Percentiles rank a stretch among this genome's conserved stretches.
Conservation (phyloP, 805 yeast genomes). For the Saccharomyces jurei region DNA sequence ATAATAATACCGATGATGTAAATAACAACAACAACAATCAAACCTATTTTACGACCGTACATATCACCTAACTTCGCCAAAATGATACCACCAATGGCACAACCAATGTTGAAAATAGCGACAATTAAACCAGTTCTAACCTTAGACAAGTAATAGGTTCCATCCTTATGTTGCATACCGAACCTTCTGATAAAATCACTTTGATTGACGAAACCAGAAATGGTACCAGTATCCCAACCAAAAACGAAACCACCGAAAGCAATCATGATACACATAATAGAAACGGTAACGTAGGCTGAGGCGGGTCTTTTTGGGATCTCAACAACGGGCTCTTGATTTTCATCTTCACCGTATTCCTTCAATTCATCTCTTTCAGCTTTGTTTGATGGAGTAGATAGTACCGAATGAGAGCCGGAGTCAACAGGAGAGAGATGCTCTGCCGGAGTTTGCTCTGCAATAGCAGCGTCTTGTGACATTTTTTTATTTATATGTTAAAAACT, state of each 20-base stretch:
- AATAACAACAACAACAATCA: slow-evolving; percentile 48
- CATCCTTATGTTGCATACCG: slow-evolving; percentile 37
- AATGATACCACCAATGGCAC: slow-evolving; percentile 68
- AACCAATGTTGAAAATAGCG: slow-evolving; percentile 60
- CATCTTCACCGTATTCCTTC: slow-evolving; percentile 7
- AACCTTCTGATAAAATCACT: slow-evolving; percentile 45
- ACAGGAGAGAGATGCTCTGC: slow-evolving; percentile 7
- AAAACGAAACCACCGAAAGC: slow-evolving; percentile 67
- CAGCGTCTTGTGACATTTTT: not conserved
- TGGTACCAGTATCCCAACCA: slow-evolving; percentile 76
- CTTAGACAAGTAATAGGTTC: slow-evolving; percentile 36
- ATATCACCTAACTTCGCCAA: slow-evolving; percentile 58
- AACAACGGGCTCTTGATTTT: slow-evolving; percentile 1
- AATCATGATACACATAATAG: slow-evolving; percentile 27
- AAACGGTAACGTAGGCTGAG: slow-evolving; percentile 14
- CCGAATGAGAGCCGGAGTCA: slow-evolving; percentile 14
- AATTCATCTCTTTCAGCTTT: slow-evolving; percentile 19
- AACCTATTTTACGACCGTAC: slow-evolving; percentile 57
- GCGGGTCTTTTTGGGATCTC: slow-evolving; percentile 12
- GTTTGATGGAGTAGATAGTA: slow-evolving; percentile 19
- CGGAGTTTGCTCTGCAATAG: not conserved
- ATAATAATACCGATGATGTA: slow-evolving; percentile 53
- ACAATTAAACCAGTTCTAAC: slow-evolving; percentile 44
- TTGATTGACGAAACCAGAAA: slow-evolving; percentile 64
- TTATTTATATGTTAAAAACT: not conserved